Percentiles rank a stretch among this genome's conserved stretches.
Conservation (phyloP, 495 filamentous ascomycete species). For the Penicillium ochrochloron region DNA sequence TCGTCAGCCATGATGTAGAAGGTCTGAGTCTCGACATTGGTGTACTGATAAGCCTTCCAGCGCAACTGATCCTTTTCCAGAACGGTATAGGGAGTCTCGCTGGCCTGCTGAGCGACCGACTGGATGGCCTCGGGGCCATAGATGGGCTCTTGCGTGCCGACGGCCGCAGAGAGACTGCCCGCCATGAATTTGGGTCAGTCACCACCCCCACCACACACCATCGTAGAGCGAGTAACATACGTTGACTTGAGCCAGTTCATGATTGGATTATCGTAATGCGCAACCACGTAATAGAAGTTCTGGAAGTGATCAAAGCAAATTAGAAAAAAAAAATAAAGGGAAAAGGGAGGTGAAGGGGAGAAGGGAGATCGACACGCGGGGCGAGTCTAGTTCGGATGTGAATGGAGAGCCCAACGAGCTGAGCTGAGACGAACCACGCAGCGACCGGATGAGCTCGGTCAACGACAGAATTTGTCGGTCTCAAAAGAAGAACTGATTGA, state of each 20-base stretch:
- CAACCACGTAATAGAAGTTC: conserved; percentile 3
- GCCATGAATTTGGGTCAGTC: conserved; percentile 30
- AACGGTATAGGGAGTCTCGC: conserved; percentile 79
- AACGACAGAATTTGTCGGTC: neutral
- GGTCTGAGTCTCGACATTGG: conserved; percentile 92
- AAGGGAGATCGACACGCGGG: conserved; percentile 40
- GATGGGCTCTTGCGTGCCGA: conserved; percentile 94
- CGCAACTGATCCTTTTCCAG: conserved; percentile 74
- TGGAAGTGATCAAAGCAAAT: conserved; percentile 14
- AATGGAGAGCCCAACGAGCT: conserved; percentile 22
- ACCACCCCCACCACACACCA: conserved; percentile 15
- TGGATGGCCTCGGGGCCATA: conserved; percentile 90
- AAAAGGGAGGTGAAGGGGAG: conserved; percentile 27
- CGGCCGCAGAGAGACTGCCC: conserved; percentile 81
- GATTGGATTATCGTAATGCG: conserved; percentile 22
- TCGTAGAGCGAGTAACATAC: conserved; percentile 47
- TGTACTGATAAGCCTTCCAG: conserved; percentile 82
- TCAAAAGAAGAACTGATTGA: neutral
- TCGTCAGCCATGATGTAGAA: conserved; percentile 87
- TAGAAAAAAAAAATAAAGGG: conserved; percentile 24
- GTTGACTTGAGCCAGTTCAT: conserved; percentile 78
- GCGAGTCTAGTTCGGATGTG: conserved; percentile 36
- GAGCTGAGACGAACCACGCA: conserved; percentile 5
- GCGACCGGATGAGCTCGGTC: neutral
- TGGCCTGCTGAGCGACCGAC: conserved; percentile 79